Base-by-base conservation (phyloP, 305 asterid genomes). In the Lippia alba region DNA sequence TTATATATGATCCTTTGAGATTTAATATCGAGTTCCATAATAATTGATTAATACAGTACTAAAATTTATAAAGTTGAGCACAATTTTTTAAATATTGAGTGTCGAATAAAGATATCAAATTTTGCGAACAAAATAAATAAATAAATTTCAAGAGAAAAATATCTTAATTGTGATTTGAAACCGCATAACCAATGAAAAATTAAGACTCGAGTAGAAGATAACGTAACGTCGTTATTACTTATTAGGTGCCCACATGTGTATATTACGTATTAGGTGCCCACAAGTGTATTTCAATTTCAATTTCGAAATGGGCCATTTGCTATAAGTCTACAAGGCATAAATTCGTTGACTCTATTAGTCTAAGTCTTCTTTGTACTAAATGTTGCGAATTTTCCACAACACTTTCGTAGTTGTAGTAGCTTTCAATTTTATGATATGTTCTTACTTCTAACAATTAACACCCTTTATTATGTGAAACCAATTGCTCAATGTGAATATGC, bases 311-410 rank as follows among this genome's bases (percentile, higher is more conserved):
- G 11, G 4, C 17, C 57, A 24, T 34, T 61, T 61, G 62, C 0
- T 2, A 20, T 48, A 11, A 24, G 30, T 24, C 30, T 24, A 24
- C 30, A 24, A 53, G 62, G 20, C 66, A 48, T 59, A 49, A n/a
- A 59, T 50, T 44, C 33, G 57, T 74, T 74, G 69, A 74, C 78
- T 59, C 6, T 3, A 1, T 19, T 15, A 12, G 18, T 48, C 40
- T 16, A 64, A 66, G 57, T 66, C 72, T 66, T 44, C 57, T 15
- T 8, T 59, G 19, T 33, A 45, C 53, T 24, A 64, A 44, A 54
- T n/a, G 17, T 40, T 54, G 7, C 45, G 66, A 74, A 53, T 0
- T 63, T 75, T 75, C 75, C 55, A 49, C 63, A 44, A 0, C 53
- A 33, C 1, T 64, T 64, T 56, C 71, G 3, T 36, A 65, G 15